phyloP scores from a whole-genome alignment of 1,284 basidiomycete species.

The Ceratobasidium sp. region DNA sequence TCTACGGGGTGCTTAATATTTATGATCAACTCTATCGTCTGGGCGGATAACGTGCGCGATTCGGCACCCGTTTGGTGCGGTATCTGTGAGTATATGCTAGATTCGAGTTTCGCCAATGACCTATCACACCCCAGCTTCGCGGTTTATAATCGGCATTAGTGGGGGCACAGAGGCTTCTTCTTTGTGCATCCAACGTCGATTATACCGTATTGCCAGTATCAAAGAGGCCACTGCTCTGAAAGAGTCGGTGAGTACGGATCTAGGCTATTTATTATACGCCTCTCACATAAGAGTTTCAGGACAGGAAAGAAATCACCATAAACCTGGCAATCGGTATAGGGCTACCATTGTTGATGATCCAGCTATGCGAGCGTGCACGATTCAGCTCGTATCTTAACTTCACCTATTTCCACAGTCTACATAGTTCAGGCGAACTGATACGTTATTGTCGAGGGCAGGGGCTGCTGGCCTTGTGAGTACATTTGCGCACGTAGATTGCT shows the following conservation, averaged over 20 bases:
- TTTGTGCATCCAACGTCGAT: slow-evolving; percentile 59
- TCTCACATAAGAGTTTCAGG: not conserved
- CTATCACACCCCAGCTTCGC: slow-evolving; percentile 58
- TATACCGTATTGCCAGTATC: slow-evolving; percentile 56
- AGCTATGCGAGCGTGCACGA: slow-evolving; percentile 59
- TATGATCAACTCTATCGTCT: slow-evolving; percentile 70
- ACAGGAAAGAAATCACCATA: slow-evolving; percentile 46
- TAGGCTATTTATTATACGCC: slow-evolving; percentile 4
- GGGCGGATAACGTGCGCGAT: slow-evolving; percentile 66
- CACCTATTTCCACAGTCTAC: too few species aligned
- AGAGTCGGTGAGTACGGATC: slow-evolving; percentile 30
- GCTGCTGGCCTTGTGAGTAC: slow-evolving; percentile 36
- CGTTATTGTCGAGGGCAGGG: slow-evolving; percentile 39
- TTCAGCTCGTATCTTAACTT: slow-evolving; percentile 9
- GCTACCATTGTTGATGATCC: slow-evolving; percentile 57
- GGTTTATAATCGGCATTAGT: slow-evolving; percentile 11
- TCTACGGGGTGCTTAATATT: slow-evolving; percentile 61
- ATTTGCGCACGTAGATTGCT: too few species aligned
- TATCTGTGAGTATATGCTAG: slow-evolving; percentile 62
- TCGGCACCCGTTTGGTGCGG: slow-evolving; percentile 76
- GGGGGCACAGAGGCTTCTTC: slow-evolving; percentile 52
- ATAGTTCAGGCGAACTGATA: slow-evolving; percentile 36
- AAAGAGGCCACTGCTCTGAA: slow-evolving; percentile 43
- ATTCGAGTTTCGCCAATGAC: too few species aligned
- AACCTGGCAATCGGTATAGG: slow-evolving; percentile 58